Percentiles rank a stretch among this genome's conserved stretches.
Conservation (phyloP, 345 rosid species). For the Clausena lansium region DNA sequence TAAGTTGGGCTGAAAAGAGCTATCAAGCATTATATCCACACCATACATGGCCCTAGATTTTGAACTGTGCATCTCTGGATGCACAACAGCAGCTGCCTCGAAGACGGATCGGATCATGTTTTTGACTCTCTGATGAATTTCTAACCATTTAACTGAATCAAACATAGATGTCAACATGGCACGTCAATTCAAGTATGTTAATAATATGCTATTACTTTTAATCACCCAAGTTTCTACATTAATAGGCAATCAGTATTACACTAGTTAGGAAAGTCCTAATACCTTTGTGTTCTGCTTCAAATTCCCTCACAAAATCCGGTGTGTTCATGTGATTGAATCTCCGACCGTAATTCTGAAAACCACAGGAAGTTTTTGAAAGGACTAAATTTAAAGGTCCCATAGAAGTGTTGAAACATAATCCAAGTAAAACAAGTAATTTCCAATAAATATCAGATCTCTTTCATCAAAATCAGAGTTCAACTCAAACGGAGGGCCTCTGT, state of each 20-base stretch:
- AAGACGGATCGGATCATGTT: constrained; percentile 63
- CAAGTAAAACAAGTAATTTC: not conserved
- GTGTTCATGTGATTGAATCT: constrained; percentile 77
- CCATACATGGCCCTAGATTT: constrained; percentile 87
- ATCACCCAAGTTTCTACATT: not conserved
- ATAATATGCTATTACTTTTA: not conserved
- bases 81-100: constrained; percentile 76
- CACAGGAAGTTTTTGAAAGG: constrained; percentile 18
- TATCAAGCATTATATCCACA: constrained; percentile 87
- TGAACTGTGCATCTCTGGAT: constrained; percentile 87
- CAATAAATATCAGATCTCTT: not conserved
- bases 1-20: constrained; percentile 72
- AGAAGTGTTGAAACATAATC: not conserved
- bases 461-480: not conserved
- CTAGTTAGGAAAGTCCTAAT: constrained; percentile 3
- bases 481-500: not conserved
- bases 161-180: constrained; percentile 6
- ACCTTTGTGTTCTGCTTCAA: constrained; percentile 85
- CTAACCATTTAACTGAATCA: constrained; percentile 74
- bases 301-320: constrained; percentile 73
- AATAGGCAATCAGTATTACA: not conserved
- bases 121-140: constrained; percentile 62
- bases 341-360: constrained; percentile 81
- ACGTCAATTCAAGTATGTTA: not conserved
- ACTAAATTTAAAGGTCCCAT: not conserved